Percentiles rank a stretch among this genome's conserved stretches.
Conservation (phyloP, 371 early-diverging fungal species). For the Rhizopus arrhizus region DNA sequence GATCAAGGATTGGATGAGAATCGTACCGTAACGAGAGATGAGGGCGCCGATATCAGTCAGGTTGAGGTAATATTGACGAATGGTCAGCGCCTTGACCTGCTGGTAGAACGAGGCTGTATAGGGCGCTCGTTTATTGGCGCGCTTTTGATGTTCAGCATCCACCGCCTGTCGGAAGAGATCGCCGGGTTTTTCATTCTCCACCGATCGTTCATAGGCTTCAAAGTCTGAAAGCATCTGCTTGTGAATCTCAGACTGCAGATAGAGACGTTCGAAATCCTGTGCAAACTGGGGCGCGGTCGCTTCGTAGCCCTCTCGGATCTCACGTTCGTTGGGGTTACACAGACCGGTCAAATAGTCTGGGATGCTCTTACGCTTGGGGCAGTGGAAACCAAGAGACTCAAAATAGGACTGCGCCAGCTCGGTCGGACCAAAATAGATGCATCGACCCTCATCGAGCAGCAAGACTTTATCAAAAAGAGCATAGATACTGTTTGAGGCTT, state of each 20-base stretch:
- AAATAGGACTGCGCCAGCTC: constrained; percentile 72
- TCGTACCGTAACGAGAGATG: constrained; percentile 60
- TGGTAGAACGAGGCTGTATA: constrained; percentile 64
- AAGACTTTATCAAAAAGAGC: constrained; percentile 77
- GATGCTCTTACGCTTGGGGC: constrained; percentile 73
- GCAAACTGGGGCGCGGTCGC: constrained; percentile 39
- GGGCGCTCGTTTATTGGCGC: constrained; percentile 50
- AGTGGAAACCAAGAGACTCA: constrained; percentile 66
- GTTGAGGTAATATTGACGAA: constrained; percentile 64
- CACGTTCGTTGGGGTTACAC: constrained; percentile 66
- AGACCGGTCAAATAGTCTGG: constrained; percentile 80
- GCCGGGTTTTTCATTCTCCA: constrained; percentile 36
- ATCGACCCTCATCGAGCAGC: constrained; percentile 71
- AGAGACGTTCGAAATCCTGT: constrained; percentile 54
- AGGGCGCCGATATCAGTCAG: constrained; percentile 53
- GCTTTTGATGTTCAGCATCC: constrained; percentile 57
- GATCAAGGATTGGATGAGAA: constrained; percentile 65
- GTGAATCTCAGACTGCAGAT: constrained; percentile 42
- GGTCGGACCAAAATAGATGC: constrained; percentile 76
- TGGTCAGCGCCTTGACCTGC: constrained; percentile 63
- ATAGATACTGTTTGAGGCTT: constrained; percentile 76
- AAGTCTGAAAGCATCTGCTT: constrained; percentile 37
- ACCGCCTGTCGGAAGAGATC: constrained; percentile 57
- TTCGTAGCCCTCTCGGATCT: constrained; percentile 57
- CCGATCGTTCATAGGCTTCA: constrained; percentile 36